These are phyloP conservation scores for Colletotrichum sp. DNA, from an alignment of 2,329 filamentous ascomycete genomes.

Conservation along the genomic window DNA sequence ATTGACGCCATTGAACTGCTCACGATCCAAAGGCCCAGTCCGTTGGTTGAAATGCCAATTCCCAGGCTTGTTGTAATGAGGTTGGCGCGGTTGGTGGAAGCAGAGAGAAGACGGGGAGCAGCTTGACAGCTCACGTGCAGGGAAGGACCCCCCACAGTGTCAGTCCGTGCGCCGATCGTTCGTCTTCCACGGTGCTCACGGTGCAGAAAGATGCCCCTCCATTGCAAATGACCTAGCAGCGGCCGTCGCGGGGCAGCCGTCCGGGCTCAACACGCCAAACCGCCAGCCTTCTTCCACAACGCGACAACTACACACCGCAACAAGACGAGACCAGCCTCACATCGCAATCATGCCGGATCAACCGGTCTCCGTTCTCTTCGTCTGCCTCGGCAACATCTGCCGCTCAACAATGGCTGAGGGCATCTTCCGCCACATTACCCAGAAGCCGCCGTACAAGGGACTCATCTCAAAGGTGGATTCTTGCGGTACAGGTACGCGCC, in stretches of 20 bases:
- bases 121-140: background rate
- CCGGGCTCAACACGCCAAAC: background rate
- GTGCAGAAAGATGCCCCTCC: slow-evolving; percentile 4
- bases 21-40: background rate
- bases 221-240: background rate
- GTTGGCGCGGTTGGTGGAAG: background rate
- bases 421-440: slow-evolving; percentile 78
- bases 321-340: background rate
- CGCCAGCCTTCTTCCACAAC: background rate
- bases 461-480: slow-evolving; percentile 78
- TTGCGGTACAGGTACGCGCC: slow-evolving; percentile 73
- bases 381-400: slow-evolving; percentile 97
- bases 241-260: slow-evolving; percentile 9
- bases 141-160: background rate
- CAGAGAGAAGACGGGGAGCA: background rate
- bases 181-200: background rate
- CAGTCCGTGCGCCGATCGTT: background rate
- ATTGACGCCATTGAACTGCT: background rate
- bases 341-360: slow-evolving; percentile 39
- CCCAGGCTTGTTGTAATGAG: background rate
- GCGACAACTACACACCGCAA: slow-evolving; percentile 1
- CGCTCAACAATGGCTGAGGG: slow-evolving; percentile 95
- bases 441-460: slow-evolving; percentile 63
- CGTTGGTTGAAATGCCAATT: background rate
- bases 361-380: slow-evolving; percentile 80